A percentile compares a stretch with the other conserved stretches of the same genome.
Conservation (phyloP, 345 rosid species). For the Salix exigua region DNA sequence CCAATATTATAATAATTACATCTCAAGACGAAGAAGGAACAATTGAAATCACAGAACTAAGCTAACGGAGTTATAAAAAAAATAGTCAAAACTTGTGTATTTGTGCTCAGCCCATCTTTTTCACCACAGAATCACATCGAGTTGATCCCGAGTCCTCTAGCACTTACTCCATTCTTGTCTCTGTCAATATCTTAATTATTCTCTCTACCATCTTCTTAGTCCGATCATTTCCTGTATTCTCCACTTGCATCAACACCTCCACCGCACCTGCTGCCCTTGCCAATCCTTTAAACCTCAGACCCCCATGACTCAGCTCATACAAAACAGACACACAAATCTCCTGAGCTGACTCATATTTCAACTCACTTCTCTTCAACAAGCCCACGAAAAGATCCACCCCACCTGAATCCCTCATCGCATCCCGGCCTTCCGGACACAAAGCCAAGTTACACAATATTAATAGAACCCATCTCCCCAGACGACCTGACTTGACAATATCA, state of each 20-base stretch:
- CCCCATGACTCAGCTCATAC: slow-evolving; percentile 52
- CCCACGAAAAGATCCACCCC: slow-evolving; percentile 65
- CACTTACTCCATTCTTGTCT: slow-evolving; percentile 25
- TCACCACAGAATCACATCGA: slow-evolving; percentile 23
- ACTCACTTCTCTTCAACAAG: slow-evolving; percentile 35
- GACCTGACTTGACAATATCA: slow-evolving; percentile 54
- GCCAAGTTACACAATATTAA: slow-evolving; percentile 57
- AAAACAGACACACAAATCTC: slow-evolving; percentile 65
- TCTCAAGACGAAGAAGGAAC: too few species aligned
- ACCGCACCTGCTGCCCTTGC: slow-evolving; percentile 59
- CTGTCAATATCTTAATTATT: slow-evolving; percentile 45
- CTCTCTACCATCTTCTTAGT: slow-evolving; percentile 45
- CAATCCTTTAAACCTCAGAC: slow-evolving; percentile 65
- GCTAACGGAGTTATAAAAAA: too few species aligned
- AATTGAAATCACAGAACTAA: too few species aligned
- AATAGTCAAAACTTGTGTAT: slow-evolving; percentile 58
- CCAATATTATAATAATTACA: too few species aligned
- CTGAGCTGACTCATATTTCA: slow-evolving; percentile 42
- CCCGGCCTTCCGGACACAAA: slow-evolving; percentile 50
- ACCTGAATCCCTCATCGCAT: slow-evolving; percentile 68
- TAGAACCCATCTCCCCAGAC: slow-evolving; percentile 43
- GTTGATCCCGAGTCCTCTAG: slow-evolving; percentile 43
- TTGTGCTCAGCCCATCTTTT: slow-evolving; percentile 24
- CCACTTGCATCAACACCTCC: slow-evolving; percentile 53
- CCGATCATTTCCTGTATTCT: slow-evolving; percentile 41